phyloP scores from a whole-genome alignment of 176 grass and related monocot species.

The Oryza brachyantha region DNA sequence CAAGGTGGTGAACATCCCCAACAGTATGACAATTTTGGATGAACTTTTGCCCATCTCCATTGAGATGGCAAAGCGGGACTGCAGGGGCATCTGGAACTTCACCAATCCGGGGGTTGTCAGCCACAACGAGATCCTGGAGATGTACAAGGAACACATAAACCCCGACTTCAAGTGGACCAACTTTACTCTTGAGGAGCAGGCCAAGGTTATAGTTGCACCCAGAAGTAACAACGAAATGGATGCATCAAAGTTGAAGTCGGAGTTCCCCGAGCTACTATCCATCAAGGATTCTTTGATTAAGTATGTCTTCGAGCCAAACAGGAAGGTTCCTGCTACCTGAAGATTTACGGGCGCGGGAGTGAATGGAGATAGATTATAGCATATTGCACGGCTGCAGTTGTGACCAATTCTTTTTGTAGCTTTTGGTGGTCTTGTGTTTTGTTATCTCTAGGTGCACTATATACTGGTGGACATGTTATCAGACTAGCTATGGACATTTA shows the following conservation, averaged over 20 bases:
- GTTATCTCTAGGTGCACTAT: background rate
- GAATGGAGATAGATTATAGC: background rate
- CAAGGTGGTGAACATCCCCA: conserved; percentile 70
- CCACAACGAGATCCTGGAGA: conserved; percentile 70
- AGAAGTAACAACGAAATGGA: conserved; percentile 90
- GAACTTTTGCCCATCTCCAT: conserved; percentile 62
- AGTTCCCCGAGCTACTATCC: conserved; percentile 64
- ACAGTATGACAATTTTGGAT: conserved; percentile 66
- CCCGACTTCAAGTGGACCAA: conserved; percentile 57
- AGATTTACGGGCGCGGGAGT: background rate
- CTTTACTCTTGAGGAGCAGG: conserved; percentile 75
- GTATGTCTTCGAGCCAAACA: conserved; percentile 81
- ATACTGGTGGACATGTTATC: background rate
- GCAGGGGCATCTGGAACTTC: conserved; percentile 66
- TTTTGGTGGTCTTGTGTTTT: background rate
- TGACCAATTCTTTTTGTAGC: conserved; percentile 12
- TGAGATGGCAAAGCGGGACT: conserved; percentile 63
- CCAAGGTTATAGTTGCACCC: conserved; percentile 75
- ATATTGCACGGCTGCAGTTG: conserved; percentile 1
- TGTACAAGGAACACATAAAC: conserved; percentile 59
- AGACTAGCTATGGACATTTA: background rate
- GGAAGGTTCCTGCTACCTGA: conserved; percentile 41
- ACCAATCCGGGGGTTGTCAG: conserved; percentile 61
- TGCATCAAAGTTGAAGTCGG: conserved; percentile 60
- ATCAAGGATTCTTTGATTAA: conserved; percentile 76